These are phyloP conservation scores for Didymella glomerata DNA, from an alignment of 2,329 filamentous ascomycete species.

Conservation along the genomic window DNA sequence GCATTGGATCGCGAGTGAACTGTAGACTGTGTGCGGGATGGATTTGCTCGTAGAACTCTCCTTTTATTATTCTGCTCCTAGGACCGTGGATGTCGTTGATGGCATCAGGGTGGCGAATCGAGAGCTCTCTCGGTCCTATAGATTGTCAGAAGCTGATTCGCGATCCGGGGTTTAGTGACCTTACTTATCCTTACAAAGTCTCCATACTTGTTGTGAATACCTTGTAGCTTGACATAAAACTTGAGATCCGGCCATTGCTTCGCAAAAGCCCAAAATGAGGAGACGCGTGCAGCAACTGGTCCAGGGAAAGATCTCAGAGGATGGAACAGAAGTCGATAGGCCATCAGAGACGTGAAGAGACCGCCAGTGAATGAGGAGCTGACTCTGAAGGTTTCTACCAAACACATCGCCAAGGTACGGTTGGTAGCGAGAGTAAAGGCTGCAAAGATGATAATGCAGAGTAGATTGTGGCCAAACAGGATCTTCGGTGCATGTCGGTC, in stretches of 20 bases:
- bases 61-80: slow-evolving; percentile 32
- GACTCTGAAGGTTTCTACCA: neutral
- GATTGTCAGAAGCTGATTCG: neutral
- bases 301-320: slow-evolving; percentile 21
- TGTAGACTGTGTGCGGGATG: slow-evolving; percentile 31
- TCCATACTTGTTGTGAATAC: slow-evolving; percentile 26
- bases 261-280: slow-evolving; percentile 28
- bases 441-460: neutral
- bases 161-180: neutral
- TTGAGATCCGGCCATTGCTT: slow-evolving; percentile 24
- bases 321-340: slow-evolving; percentile 26
- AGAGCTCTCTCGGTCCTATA: slow-evolving; percentile 33
- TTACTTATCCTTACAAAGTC: slow-evolving; percentile 34
- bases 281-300: slow-evolving; percentile 24
- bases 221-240: slow-evolving; percentile 23
- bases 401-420: neutral
- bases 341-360: slow-evolving; percentile 8
- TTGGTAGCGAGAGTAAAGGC: neutral
- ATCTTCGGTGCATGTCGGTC: slow-evolving; percentile 7
- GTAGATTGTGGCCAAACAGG: neutral
- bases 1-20: slow-evolving; percentile 30
- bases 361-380: neutral
- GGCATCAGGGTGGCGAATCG: slow-evolving; percentile 32
- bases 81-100: slow-evolving; percentile 32
- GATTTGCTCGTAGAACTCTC: slow-evolving; percentile 36